Evolutionary conservation across 192 early-diverging fungal species (phyloP), one percentile per base, ranked within the genome.

Genomic region (Rhizoclosmatium globosum): DNA sequence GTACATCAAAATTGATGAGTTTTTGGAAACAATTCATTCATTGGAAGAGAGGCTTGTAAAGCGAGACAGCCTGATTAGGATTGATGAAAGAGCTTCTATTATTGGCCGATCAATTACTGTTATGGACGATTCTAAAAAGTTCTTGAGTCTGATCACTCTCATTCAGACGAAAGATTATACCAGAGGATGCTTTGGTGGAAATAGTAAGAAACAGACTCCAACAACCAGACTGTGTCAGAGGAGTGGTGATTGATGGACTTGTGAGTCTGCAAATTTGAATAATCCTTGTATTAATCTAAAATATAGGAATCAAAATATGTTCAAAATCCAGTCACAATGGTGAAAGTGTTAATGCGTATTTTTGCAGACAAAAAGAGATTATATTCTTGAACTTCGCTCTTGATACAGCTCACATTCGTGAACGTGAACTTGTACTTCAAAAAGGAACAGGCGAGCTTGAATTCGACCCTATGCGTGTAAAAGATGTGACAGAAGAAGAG

Each of bases 241-340:
- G 87, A 3, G 42, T 86, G n/a, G 83, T 91, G 23, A 64, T 91
- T n/a, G 89, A 89, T 60, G 85, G 89, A 6, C 65, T 91, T 31
- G 31, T 31, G 31, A 31, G 31, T 31, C 31, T 31, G 31, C 31
- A 31, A 31, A 31, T 31, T 31, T 31, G 31, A 31, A 31, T 31
- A 31, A 31, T 31, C 31, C 31, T 31, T 31, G 31, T 31, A 31
- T 31, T 31, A 31, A 31, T 31, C 31, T 31, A 31, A 0, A 31
- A 31, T 31, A 31, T 31, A 31, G 44, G 90, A 91, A 53, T 85
- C 83, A 44, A 87, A 86, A 68, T 89, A 81, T 73, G 48, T 19
- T 44, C 61, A 44, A 6, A 86, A 75, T 42, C 45, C 83, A 7
- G 6, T 77, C 9, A 31, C 50, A 9, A 4, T 90, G n/a, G 56